A percentile compares a stretch with the other conserved stretches of the same genome.
phyloP scores from a whole-genome alignment of 805 yeast species.

The Cyberlindnera euphorbiiphila region DNA sequence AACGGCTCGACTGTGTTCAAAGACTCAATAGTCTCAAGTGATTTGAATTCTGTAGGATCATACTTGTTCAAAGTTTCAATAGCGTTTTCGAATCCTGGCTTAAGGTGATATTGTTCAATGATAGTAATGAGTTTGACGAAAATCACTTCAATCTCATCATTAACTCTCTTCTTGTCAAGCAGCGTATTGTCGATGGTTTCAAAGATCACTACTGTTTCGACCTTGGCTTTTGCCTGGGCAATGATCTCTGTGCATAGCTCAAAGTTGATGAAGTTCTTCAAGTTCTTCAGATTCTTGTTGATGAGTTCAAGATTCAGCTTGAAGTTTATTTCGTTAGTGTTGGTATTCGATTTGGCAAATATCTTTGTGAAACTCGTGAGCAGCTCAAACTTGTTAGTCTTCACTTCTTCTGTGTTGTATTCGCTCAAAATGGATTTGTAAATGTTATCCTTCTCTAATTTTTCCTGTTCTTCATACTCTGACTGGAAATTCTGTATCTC shows the following conservation, averaged over 20 bases:
- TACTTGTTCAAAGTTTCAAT: conserved; percentile 64
- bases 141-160: conserved; percentile 49
- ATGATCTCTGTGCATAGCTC: conserved; percentile 72
- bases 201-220: conserved; percentile 55
- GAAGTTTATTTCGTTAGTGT: conserved; percentile 44
- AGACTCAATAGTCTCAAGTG: conserved; percentile 30
- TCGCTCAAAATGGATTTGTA: conserved; percentile 39
- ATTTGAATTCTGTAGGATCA: conserved; percentile 48
- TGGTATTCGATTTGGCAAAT: conserved; percentile 38
- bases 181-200: conserved; percentile 23
- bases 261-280: conserved; percentile 73
- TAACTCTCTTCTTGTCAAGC: conserved; percentile 26
- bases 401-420: conserved; percentile 32
- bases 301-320: conserved; percentile 80
- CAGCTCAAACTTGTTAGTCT: conserved; percentile 47
- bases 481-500: conserved; percentile 28
- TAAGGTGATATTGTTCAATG: conserved; percentile 72
- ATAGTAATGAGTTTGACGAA: conserved; percentile 62
- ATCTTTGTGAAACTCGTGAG: conserved; percentile 63
- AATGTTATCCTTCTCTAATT: conserved; percentile 39
- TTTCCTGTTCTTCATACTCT: conserved; percentile 29
- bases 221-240: conserved; percentile 61
- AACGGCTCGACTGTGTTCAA: conserved; percentile 67
- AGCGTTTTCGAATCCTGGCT: conserved; percentile 82
- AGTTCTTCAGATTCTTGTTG: conserved; percentile 67